Evolutionary conservation across 179 eudicot species (phyloP).

Genomic region (Beta macrorhiza): DNA sequence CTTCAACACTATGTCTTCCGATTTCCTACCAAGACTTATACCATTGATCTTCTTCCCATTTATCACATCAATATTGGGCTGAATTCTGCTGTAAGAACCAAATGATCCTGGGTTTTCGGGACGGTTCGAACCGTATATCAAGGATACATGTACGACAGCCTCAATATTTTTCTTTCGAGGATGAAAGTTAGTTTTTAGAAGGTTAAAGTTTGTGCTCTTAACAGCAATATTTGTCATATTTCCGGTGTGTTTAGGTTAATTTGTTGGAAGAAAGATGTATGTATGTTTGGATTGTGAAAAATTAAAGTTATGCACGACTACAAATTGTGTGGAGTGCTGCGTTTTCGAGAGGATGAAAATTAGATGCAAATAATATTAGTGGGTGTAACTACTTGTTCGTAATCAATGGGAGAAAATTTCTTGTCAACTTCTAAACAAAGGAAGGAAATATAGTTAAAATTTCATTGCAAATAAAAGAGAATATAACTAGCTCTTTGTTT

Average conservation of each 20-base stretch:
- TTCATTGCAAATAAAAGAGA: neutral
- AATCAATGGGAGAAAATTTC: neutral
- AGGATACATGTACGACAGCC: neutral
- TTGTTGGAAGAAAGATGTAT: neutral
- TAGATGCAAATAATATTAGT: constrained; percentile 17
- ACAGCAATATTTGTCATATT: constrained; percentile 11
- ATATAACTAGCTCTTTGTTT: neutral
- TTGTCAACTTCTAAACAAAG: neutral
- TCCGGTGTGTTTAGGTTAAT: neutral
- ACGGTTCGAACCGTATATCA: neutral
- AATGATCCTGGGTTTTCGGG: constrained; percentile 9
- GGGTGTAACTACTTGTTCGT: constrained; percentile 29
- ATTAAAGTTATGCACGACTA: neutral
- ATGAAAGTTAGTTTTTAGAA: constrained; percentile 16
- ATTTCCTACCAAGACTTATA: constrained; percentile 25
- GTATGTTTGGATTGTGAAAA: neutral
- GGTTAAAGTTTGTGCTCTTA: neutral
- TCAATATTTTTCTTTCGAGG: constrained; percentile 10
- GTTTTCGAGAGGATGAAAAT: constrained; percentile 14
- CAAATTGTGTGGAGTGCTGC: neutral
- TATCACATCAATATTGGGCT: constrained; percentile 33
- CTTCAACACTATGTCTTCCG: constrained; percentile 26
- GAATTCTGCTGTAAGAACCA: constrained; percentile 19
- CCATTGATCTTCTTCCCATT: constrained; percentile 66
- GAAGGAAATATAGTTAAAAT: neutral